Evolutionary conservation across 1,139 yeast genomes (phyloP).

Genomic region (Hemisphaericaspora xylofermentans): DNA sequence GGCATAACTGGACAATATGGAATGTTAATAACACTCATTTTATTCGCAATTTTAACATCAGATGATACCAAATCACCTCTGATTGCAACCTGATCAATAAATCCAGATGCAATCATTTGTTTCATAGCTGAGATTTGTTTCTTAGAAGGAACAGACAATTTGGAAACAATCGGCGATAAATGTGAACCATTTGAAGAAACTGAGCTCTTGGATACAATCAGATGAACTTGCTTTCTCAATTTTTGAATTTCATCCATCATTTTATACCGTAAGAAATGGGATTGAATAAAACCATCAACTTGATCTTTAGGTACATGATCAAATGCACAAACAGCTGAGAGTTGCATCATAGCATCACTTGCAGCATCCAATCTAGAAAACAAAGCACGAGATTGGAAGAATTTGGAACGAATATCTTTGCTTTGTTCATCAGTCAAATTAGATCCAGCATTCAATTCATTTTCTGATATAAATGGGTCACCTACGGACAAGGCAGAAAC

Average conservation of each 20-base stretch:
- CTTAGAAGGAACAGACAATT: conserved; percentile 65
- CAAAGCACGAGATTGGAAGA: conserved; percentile 52
- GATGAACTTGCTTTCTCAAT: conserved; percentile 73
- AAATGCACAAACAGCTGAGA: conserved; percentile 86
- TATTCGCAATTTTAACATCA: conserved; percentile 59
- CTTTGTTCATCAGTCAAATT: conserved; percentile 28
- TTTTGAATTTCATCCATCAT: conserved; percentile 83
- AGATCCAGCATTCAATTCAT: conserved; percentile 45
- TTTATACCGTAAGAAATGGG: conserved; percentile 66
- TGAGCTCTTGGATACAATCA: conserved; percentile 62
- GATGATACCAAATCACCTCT: conserved; percentile 76
- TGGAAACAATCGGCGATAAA: conserved; percentile 36
- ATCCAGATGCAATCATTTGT: conserved; percentile 92
- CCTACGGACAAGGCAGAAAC: conserved; percentile 95
- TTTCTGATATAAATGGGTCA: conserved; percentile 78
- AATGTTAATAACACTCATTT: conserved; percentile 56
- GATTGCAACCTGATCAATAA: conserved; percentile 84
- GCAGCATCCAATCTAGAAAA: conserved; percentile 67
- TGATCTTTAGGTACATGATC: conserved; percentile 66
- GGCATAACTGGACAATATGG: conserved; percentile 78
- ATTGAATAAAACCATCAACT: conserved; percentile 46
- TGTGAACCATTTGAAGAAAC: conserved; percentile 54
- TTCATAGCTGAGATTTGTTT: conserved; percentile 75
- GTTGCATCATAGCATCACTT: conserved; percentile 72
- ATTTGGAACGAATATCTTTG: conserved; percentile 45